A percentile compares a stretch with the other conserved stretches of the same genome.
These are phyloP conservation scores for Aureobasidium sp. DNA, from an alignment of 2,329 filamentous ascomycete genomes.

Conservation along the genomic window DNA sequence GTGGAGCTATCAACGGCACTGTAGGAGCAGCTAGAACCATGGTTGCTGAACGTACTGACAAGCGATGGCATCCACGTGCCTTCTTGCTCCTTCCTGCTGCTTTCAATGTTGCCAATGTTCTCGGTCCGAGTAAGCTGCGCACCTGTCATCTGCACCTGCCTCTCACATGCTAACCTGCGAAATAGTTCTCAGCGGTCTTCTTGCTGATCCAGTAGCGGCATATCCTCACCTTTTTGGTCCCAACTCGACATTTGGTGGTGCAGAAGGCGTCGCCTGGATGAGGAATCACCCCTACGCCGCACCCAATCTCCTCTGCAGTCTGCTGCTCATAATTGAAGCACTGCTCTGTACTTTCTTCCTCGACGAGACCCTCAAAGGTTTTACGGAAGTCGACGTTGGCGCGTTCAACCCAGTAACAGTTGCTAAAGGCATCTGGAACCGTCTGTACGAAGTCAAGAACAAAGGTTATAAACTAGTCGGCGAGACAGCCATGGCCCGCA, in stretches of 20 bases:
- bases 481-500: constrained; percentile 18
- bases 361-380: constrained; percentile 42
- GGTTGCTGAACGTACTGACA: constrained; percentile 32
- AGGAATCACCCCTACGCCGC: constrained; percentile 53
- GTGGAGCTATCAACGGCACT: constrained; percentile 34
- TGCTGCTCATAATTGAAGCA: constrained; percentile 47
- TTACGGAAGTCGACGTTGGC: constrained; percentile 11
- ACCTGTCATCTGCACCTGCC: background rate
- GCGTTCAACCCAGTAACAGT: constrained; percentile 20
- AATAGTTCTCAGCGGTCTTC: constrained; percentile 52
- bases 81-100: constrained; percentile 32
- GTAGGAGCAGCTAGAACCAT: constrained; percentile 35
- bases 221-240: constrained; percentile 51
- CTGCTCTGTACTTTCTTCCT: constrained; percentile 50
- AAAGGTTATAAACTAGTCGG: constrained; percentile 22
- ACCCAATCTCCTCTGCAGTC: constrained; percentile 53
- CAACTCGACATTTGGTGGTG: constrained; percentile 44
- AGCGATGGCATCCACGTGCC: constrained; percentile 32
- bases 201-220: constrained; percentile 51
- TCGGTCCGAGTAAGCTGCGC: constrained; percentile 24
- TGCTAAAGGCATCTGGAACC: constrained; percentile 15
- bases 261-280: constrained; percentile 52
- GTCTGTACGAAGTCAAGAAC: constrained; percentile 18
- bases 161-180: background rate
- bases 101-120: constrained; percentile 34